These are phyloP conservation scores for Trichoderma sp. DNA, from an alignment of 2,329 filamentous ascomycete genomes.

Conservation along the genomic window DNA sequence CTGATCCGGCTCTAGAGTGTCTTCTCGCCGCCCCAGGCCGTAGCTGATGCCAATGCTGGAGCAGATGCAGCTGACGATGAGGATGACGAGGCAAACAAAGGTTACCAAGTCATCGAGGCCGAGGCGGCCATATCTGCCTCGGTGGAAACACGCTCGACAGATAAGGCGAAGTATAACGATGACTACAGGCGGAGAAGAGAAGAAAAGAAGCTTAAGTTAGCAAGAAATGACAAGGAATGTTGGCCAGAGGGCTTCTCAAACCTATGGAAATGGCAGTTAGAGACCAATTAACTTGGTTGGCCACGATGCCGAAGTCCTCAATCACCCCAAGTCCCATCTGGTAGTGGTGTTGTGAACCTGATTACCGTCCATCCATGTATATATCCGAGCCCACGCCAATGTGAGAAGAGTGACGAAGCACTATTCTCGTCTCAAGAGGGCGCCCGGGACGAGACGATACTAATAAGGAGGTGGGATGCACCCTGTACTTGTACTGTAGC, in stretches of 20 bases:
- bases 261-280: slow-evolving; percentile 27
- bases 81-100: slow-evolving; percentile 22
- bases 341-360: slow-evolving; percentile 5
- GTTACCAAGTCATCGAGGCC: slow-evolving; percentile 29
- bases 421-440: slow-evolving; percentile 2
- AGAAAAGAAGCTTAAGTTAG: not conserved
- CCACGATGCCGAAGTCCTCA: slow-evolving; percentile 25
- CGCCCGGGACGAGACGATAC: not conserved
- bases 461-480: slow-evolving; percentile 8
- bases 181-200: slow-evolving; percentile 16
- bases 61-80: slow-evolving; percentile 26
- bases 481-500: slow-evolving; percentile 12
- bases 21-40: slow-evolving; percentile 26
- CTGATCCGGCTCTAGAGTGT: slow-evolving; percentile 9
- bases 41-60: slow-evolving; percentile 26
- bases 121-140: slow-evolving; percentile 25
- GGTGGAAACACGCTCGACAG: slow-evolving; percentile 23
- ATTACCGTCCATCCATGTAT: slow-evolving; percentile 17
- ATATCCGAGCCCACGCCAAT: slow-evolving; percentile 7
- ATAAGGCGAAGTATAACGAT: slow-evolving; percentile 25
- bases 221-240: not conserved
- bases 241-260: slow-evolving; percentile 16
- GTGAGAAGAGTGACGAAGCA: slow-evolving; percentile 5
- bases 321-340: slow-evolving; percentile 25
- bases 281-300: slow-evolving; percentile 28